Conservation (phyloP, 257 asterid genomes). For the Lycium barbarum region DNA sequence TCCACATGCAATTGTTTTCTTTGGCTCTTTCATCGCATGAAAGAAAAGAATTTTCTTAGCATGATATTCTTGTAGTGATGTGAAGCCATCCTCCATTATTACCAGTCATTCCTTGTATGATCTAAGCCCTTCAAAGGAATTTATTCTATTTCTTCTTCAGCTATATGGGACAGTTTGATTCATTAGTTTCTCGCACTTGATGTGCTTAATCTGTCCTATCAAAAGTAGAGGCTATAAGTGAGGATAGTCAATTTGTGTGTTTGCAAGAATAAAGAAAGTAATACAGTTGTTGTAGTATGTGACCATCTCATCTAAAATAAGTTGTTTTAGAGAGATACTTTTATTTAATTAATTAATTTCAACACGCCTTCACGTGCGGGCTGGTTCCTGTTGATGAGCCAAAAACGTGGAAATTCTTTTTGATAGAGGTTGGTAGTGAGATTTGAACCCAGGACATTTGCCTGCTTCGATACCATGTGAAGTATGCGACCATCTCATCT, state of each 20-base stretch:
- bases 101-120: not conserved
- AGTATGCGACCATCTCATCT: too few species aligned
- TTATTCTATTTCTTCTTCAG: not conserved
- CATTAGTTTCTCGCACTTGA: not conserved
- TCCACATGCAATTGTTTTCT: not conserved
- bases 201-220: not conserved
- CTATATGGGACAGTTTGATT: not conserved
- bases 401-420: too few species aligned
- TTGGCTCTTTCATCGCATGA: not conserved
- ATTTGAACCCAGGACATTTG: too few species aligned
- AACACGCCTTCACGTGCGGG: too few species aligned
- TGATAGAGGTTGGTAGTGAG: too few species aligned
- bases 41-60: not conserved
- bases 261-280: not conserved
- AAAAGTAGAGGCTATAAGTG: not conserved
- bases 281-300: not conserved
- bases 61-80: not conserved
- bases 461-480: too few species aligned
- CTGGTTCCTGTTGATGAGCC: too few species aligned
- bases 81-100: not conserved
- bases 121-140: not conserved
- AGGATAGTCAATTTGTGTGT: not conserved
- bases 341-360: too few species aligned
- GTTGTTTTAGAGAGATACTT: too few species aligned
- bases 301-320: too few species aligned